Evolutionary conservation across 2,329 filamentous ascomycete species (phyloP).

Genomic region (Amauroascus verrucosus): DNA sequence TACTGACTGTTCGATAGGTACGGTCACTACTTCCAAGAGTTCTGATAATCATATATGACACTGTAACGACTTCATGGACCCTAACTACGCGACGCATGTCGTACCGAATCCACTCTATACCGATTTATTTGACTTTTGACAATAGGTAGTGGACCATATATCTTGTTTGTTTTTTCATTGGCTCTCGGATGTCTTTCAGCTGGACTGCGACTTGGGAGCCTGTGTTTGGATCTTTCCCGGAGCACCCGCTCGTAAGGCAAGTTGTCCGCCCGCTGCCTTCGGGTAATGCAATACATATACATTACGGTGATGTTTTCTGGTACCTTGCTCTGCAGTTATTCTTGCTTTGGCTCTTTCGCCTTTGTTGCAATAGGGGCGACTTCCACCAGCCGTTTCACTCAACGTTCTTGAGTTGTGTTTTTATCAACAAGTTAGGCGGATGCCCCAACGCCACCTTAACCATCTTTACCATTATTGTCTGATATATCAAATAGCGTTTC

Average conservation of each 20-base stretch:
- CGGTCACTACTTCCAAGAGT: slow-evolving; percentile 65
- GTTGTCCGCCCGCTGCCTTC: not conserved
- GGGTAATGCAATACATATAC: not conserved
- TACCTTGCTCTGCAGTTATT: not conserved
- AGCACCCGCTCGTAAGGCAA: not conserved
- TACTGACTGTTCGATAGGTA: slow-evolving; percentile 41
- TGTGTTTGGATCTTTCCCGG: not conserved
- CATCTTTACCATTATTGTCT: no score
- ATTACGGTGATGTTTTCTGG: not conserved
- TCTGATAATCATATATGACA: slow-evolving; percentile 39
- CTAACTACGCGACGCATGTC: not conserved
- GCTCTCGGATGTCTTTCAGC: slow-evolving; percentile 8
- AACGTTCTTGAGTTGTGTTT: no score
- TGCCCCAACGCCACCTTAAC: no score
- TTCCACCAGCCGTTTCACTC: no score
- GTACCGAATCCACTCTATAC: not conserved
- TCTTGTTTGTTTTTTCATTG: not conserved
- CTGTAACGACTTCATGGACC: not conserved
- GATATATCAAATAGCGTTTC: no score
- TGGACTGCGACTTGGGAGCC: slow-evolving; percentile 7
- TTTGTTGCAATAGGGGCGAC: not conserved
- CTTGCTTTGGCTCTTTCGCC: not conserved
- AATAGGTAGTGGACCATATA: not conserved
- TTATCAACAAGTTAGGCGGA: no score
- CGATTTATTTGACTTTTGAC: not conserved